These are phyloP conservation scores for Ganoderma sp. DNA, from an alignment of 1,284 basidiomycete genomes.

Conservation along the genomic window DNA sequence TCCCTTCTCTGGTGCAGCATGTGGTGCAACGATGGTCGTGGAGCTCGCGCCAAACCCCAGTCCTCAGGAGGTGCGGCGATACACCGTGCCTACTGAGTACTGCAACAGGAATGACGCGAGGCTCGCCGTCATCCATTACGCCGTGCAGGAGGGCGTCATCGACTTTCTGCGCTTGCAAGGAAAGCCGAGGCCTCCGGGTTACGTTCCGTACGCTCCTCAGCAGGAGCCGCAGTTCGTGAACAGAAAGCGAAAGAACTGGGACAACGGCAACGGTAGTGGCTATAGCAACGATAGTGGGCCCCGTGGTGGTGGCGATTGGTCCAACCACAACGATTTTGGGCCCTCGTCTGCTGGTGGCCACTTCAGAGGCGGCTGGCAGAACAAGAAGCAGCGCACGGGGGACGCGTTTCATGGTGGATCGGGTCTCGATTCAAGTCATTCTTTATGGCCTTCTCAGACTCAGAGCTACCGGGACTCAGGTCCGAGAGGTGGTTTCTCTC, in stretches of 20 bases:
- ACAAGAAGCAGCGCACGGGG: constrained; percentile 24
- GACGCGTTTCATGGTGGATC: constrained; percentile 2
- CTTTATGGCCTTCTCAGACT: background rate
- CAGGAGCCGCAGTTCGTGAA: constrained; percentile 16
- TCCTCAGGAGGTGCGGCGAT: constrained; percentile 46
- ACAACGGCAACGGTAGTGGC: constrained; percentile 7
- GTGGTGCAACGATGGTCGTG: constrained; percentile 57
- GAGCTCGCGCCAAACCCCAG: constrained; percentile 45
- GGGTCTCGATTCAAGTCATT: background rate
- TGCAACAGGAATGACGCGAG: constrained; percentile 64
- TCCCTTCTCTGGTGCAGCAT: constrained; percentile 46
- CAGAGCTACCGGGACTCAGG: background rate
- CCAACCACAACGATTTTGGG: constrained; percentile 3
- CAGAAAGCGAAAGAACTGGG: constrained; percentile 35
- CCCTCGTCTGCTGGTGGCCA: background rate
- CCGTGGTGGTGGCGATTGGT: constrained; percentile 13
- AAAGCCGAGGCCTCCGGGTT: constrained; percentile 42
- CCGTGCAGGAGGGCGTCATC: constrained; percentile 58
- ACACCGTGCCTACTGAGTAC: constrained; percentile 55
- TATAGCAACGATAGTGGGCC: background rate
- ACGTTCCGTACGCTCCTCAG: constrained; percentile 29
- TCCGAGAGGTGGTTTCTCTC: background rate
- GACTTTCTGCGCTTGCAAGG: constrained; percentile 62
- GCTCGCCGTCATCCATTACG: constrained; percentile 55
- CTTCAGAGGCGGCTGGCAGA: constrained; percentile 15